Conservation (phyloP, 108 stramenopile genomes). For the Nitzschia sp. region DNA sequence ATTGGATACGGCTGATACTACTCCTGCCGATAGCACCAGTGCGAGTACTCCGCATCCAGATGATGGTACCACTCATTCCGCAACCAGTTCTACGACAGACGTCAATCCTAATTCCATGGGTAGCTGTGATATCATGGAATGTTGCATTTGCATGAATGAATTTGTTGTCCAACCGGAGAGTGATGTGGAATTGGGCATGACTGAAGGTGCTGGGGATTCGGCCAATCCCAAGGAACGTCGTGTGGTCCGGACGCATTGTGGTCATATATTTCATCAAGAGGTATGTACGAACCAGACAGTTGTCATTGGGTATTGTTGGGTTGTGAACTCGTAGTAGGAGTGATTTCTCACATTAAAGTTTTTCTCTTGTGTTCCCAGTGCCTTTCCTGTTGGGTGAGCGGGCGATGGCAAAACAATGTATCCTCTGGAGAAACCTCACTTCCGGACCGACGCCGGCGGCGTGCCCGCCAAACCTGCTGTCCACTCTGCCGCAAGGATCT, state of each 20-base stretch:
- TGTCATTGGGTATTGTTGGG: no score
- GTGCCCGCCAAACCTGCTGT: constrained; percentile 52
- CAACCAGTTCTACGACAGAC: neutral
- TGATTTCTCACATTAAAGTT: neutral
- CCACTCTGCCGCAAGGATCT: constrained; percentile 62
- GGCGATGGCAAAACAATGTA: constrained; percentile 45
- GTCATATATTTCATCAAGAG: constrained; percentile 55
- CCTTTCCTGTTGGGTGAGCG: constrained; percentile 58
- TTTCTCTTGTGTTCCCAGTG: constrained; percentile 29
- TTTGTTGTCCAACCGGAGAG: constrained; percentile 36
- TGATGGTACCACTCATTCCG: constrained; percentile 3
- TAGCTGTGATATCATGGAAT: constrained; percentile 43
- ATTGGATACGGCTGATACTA: constrained; percentile 2
- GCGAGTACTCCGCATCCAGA: no score
- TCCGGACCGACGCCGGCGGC: constrained; percentile 25
- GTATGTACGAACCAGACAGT: neutral
- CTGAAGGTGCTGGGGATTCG: neutral
- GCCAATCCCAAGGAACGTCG: constrained; percentile 4
- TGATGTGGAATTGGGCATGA: constrained; percentile 4
- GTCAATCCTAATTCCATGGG: neutral
- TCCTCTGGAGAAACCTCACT: constrained; percentile 16
- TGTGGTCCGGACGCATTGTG: constrained; percentile 58
- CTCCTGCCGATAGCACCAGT: constrained; percentile 3
- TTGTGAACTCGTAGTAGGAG: neutral
- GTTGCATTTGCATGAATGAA: constrained; percentile 73